These are phyloP conservation scores for Hemileccinum impolitum DNA, from an alignment of 768 basidiomycete genomes.

Conservation along the genomic window DNA sequence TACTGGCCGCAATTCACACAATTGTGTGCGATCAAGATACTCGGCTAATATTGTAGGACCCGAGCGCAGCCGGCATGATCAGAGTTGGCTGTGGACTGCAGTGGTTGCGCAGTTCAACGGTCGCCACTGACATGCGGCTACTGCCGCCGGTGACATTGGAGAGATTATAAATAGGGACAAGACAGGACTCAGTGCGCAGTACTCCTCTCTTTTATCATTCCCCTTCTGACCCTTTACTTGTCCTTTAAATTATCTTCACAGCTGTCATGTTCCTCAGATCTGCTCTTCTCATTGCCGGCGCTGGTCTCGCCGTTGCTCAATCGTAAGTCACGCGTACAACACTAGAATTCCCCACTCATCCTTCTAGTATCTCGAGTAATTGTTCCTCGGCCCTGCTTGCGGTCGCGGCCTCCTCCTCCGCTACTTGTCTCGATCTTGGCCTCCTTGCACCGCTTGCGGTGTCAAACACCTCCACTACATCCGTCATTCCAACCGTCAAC, in stretches of 20 bases:
- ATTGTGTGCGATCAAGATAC: too few species aligned
- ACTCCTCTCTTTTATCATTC: background rate
- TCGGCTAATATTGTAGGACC: too few species aligned
- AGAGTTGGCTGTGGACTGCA: too few species aligned
- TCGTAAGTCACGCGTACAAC: slow-evolving; percentile 32
- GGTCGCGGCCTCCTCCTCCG: slow-evolving; percentile 37
- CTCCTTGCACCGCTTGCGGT: slow-evolving; percentile 29
- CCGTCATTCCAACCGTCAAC: slow-evolving; percentile 44
- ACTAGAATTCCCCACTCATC: background rate
- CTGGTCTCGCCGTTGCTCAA: slow-evolving; percentile 41
- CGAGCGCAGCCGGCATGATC: too few species aligned
- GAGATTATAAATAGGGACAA: slow-evolving; percentile 16
- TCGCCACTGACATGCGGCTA: too few species aligned
- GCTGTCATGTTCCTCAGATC: slow-evolving; percentile 25
- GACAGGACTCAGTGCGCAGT: slow-evolving; percentile 10
- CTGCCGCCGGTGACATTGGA: background rate
- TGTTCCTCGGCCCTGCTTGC: slow-evolving; percentile 48
- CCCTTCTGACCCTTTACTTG: background rate
- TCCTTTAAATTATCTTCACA: background rate
- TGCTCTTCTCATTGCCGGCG: slow-evolving; percentile 29
- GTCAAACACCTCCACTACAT: slow-evolving; percentile 21
- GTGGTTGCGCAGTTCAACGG: too few species aligned
- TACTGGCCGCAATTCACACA: too few species aligned
- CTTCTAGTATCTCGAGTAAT: slow-evolving; percentile 18
- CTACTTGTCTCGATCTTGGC: slow-evolving; percentile 40